A percentile compares a stretch with the other conserved stretches of the same genome.
Evolutionary conservation across 1,139 yeast genomes (phyloP).

Genomic region (Barnettozyma hawaiiensis): DNA sequence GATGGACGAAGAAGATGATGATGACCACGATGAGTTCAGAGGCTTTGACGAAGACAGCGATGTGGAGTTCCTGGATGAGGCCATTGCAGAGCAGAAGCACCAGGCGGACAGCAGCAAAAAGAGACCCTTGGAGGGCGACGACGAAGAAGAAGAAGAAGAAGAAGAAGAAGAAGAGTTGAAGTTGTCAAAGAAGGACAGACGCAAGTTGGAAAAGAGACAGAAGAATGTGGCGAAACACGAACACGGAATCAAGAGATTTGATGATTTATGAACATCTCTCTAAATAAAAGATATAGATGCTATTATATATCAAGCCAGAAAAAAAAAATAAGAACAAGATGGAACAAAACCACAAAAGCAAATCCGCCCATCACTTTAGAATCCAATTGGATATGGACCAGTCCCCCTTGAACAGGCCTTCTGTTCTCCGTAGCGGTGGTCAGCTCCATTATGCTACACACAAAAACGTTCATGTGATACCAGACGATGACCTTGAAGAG

Average conservation of each 20-base stretch:
- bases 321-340: too few species aligned
- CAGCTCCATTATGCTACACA: neutral
- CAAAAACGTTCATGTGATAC: neutral
- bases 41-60: conserved; percentile 21
- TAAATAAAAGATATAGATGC: neutral
- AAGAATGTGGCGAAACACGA: conserved; percentile 48
- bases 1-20: conserved; percentile 23
- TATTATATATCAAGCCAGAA: too few species aligned
- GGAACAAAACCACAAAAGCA: neutral
- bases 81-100: conserved; percentile 9
- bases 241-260: conserved; percentile 64
- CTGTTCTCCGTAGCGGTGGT: neutral
- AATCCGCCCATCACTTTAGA: too few species aligned
- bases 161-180: conserved; percentile 11
- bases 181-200: conserved; percentile 26
- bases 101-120: conserved; percentile 8
- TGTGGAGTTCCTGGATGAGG: conserved; percentile 16
- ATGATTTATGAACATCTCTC: conserved; percentile 43
- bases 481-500: neutral
- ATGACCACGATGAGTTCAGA: conserved; percentile 21
- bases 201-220: conserved; percentile 41
- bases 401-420: neutral
- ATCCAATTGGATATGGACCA: too few species aligned
- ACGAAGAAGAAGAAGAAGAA: conserved; percentile 15
- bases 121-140: conserved; percentile 5